Evolutionary conservation across 2,329 filamentous ascomycete genomes (phyloP).

Genomic region (Chrysosphaeria jannelii): DNA sequence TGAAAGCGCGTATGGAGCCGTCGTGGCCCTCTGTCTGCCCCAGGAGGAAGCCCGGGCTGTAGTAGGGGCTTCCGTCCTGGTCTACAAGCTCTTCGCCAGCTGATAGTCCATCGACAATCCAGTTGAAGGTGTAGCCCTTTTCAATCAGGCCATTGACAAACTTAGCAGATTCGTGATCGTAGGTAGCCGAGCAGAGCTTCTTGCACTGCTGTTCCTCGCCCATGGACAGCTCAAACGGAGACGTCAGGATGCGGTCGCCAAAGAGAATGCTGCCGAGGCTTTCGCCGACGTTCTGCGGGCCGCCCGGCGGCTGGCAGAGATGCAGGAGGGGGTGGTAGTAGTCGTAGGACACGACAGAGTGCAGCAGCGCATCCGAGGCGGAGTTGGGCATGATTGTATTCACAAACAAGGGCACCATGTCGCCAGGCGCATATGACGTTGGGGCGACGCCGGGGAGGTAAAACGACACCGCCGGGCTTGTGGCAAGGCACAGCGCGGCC

Average conservation of each 20-base stretch:
- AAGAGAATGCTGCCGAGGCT: slow-evolving; percentile 90
- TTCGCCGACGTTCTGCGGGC: slow-evolving; percentile 55
- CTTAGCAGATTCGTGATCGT: slow-evolving; percentile 30
- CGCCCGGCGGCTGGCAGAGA: slow-evolving; percentile 57
- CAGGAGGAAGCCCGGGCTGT: slow-evolving; percentile 72
- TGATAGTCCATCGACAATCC: slow-evolving; percentile 81
- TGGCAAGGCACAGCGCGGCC: slow-evolving; percentile 14
- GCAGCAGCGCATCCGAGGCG: slow-evolving; percentile 49
- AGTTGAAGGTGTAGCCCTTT: slow-evolving; percentile 77
- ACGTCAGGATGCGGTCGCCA: slow-evolving; percentile 86
- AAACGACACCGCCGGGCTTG: slow-evolving; percentile 35
- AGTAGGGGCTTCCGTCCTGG: slow-evolving; percentile 49
- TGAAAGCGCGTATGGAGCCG: slow-evolving; percentile 21
- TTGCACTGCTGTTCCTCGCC: slow-evolving; percentile 67
- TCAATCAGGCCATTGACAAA: slow-evolving; percentile 64
- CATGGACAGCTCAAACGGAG: slow-evolving; percentile 75
- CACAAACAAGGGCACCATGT: slow-evolving; percentile 63
- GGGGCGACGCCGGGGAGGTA: slow-evolving; percentile 92
- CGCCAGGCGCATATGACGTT: slow-evolving; percentile 58
- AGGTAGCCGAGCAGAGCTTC: slow-evolving; percentile 36
- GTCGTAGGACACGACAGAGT: slow-evolving; percentile 85
- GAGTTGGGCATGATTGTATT: slow-evolving; percentile 76
- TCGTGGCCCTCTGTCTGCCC: slow-evolving; percentile 20
- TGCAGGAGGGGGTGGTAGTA: slow-evolving; percentile 76
- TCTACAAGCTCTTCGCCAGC: slow-evolving; percentile 64